Evolutionary conservation across 805 yeast genomes (phyloP), one percentile per base, ranked within the genome.

Genomic region (Torulaspora microellipsoides): DNA sequence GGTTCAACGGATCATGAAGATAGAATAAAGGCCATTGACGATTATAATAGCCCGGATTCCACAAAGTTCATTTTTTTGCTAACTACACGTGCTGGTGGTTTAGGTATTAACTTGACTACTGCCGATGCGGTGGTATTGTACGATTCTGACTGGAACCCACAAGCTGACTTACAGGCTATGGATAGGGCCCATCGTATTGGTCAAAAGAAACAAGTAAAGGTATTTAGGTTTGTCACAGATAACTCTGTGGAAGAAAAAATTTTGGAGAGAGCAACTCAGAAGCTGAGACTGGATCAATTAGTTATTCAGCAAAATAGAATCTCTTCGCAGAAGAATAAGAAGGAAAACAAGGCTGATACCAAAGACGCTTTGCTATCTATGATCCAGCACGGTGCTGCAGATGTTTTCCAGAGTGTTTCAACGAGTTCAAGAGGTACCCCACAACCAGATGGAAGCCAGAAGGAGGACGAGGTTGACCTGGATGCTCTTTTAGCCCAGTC

Each of bases 111-210:
- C 59, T 72, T 85, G 56, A 85, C 93, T 3, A 69, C 81, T n/a
- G 93, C 93, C 1, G 90, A 85, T 62, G 71, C 81, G 49, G 95
- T 85, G 36, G 76, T 85, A 2, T 64, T 85, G 35, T 85, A 71
- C 59, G 95, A 85, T 65, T 81, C 89, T 3, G 95, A 85, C 62
- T 85, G 95, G 95, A 85, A 85, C 53, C 95, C 95, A 1, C 95
- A 85, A 59, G 93, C 91, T 3, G 95, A 85, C 71, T 73, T 85
- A 52, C 95, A 85, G 64, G 91, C 91, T 1, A 85, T 85, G 93
- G 95, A 85, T 60, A 75, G 95, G 69, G 93, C 93, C 0, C 95
- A 85, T 64, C 76, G 95, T 72, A 85, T 85, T 59, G 95, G 95
- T 6, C 95, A 85, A 62, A 85, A 83, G 35, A 85, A 84, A 53